Evolutionary conservation across 345 rosid species (phyloP).

Genomic region (Rubroshorea leprosula): DNA sequence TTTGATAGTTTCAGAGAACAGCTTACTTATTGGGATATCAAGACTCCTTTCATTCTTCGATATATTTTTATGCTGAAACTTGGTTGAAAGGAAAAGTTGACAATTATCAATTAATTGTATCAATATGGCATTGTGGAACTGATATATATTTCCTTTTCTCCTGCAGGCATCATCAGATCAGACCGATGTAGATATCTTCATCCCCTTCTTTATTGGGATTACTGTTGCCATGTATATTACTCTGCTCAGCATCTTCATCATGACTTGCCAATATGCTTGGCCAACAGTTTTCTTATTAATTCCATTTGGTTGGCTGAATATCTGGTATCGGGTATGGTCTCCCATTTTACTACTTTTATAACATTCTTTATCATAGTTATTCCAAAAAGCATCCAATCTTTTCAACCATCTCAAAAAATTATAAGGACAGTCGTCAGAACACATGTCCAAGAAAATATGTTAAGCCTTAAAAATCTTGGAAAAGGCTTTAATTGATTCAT

Average conservation of each 20-base stretch:
- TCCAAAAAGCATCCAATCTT: too few relatives aligned
- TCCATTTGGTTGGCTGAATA: constrained; percentile 86
- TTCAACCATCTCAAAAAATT: too few relatives aligned
- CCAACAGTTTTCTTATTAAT: constrained; percentile 72
- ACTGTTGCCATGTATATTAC: constrained; percentile 61
- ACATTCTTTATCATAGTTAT: background rate
- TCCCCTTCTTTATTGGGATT: constrained; percentile 57
- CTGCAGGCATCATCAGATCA: constrained; percentile 89
- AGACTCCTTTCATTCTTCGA: background rate
- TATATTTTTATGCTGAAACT: background rate
- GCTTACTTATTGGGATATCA: background rate
- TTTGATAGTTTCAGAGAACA: background rate
- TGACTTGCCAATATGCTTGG: constrained; percentile 94
- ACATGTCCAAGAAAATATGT: too few relatives aligned
- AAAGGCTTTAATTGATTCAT: too few relatives aligned
- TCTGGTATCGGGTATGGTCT: constrained; percentile 80
- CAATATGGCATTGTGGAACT: too few relatives aligned
- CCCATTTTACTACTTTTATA: background rate
- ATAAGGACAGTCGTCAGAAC: too few relatives aligned
- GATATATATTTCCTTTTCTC: constrained; percentile 4
- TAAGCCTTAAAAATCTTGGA: too few relatives aligned
- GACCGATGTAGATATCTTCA: constrained; percentile 63
- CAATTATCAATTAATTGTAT: too few relatives aligned
- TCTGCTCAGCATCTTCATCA: constrained; percentile 68
- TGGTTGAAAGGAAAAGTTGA: too few relatives aligned